Percentiles rank a stretch among this genome's conserved stretches.
phyloP scores from a whole-genome alignment of 2,329 filamentous ascomycete genomes.

The Cladosporium sp. region DNA sequence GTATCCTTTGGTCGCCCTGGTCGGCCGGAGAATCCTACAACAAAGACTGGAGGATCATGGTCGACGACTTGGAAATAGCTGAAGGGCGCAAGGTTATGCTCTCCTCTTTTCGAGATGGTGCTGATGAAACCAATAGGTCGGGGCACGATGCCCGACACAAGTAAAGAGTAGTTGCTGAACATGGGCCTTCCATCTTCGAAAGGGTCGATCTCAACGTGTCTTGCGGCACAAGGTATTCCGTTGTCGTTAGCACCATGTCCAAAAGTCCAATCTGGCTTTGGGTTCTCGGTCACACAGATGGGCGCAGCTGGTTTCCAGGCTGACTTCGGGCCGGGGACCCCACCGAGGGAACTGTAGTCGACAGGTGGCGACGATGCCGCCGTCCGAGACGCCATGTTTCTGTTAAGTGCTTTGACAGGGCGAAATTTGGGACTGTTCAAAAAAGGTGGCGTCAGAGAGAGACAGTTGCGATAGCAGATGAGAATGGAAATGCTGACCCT shows the following conservation, averaged over 20 bases:
- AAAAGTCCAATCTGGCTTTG: conserved; percentile 61
- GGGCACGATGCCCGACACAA: conserved; percentile 81
- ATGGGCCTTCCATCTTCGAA: conserved; percentile 68
- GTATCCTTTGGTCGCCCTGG: conserved; percentile 71
- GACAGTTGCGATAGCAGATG: too few species aligned
- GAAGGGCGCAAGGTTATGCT: conserved; percentile 80
- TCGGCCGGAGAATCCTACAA: conserved; percentile 60
- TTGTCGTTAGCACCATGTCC: conserved; percentile 65
- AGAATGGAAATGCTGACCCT: too few species aligned
- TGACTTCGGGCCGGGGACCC: too few species aligned
- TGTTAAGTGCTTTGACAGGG: too few species aligned
- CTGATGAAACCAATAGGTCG: conserved; percentile 73
- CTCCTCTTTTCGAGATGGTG: conserved; percentile 62
- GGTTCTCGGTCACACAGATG: background rate
- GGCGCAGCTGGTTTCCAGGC: background rate
- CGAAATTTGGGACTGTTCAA: too few species aligned
- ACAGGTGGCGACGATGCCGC: too few species aligned
- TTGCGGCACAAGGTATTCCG: conserved; percentile 52
- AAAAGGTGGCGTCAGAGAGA: too few species aligned
- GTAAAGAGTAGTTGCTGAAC: conserved; percentile 82
- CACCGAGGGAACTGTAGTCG: too few species aligned
- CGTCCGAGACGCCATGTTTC: too few species aligned
- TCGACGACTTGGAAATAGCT: conserved; percentile 81
- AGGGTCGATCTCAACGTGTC: conserved; percentile 78
- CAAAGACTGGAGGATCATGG: conserved; percentile 85